Evolutionary conservation across 306 rosid genomes (phyloP), one percentile per base, ranked within the genome.

Genomic region (Gleditsia sinensis): DNA sequence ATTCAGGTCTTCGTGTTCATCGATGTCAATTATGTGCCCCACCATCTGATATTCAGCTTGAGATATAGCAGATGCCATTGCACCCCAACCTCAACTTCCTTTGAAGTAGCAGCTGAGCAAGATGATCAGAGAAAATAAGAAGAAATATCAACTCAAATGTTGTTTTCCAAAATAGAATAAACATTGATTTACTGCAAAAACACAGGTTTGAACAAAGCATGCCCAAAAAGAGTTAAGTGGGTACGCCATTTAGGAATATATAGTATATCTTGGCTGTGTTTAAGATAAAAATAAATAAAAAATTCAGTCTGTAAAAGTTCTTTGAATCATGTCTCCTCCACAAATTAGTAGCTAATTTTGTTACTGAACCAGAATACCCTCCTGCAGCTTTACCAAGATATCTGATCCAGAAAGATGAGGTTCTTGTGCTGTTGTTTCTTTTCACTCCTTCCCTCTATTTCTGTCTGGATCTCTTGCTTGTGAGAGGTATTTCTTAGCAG

Each of bases 21-120:
- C 16, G 10, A 86, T 46, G 55, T 86, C 67, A 5, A 86, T 54
- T 4, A 84, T 19, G 36, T 75, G 42, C 54, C 43, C 69, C 83
- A 68, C 37, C 58, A 61, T 61, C 25, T 78, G 77, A 3, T 20
- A 62, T 45, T 69, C 77, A 2, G 58, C 1, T 45, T 36, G 72
- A 3, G 86, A 73, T 67, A 73, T 3, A 57, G 43, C 30, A 11
- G 0, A 36, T 48, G 0, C 11, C 12, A 55, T 7, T n/a, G 37
- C 16, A 39, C 11, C 28, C 51, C 14, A 10, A 40, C 12, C 3
- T 36, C 1, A 36, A 36, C 40, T 36, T 32, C 34, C 5, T 32
- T 32, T 32, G 3, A 2, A n/a, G n/a, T n/a, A 34, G 17, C 34
- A 56, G 17, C 4, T 60, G 80, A 76, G 80, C 74, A 70, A 71